These are phyloP conservation scores for Asparagopsis taxiformis DNA, from an alignment of 31 red algal species.

Conservation along the genomic window DNA sequence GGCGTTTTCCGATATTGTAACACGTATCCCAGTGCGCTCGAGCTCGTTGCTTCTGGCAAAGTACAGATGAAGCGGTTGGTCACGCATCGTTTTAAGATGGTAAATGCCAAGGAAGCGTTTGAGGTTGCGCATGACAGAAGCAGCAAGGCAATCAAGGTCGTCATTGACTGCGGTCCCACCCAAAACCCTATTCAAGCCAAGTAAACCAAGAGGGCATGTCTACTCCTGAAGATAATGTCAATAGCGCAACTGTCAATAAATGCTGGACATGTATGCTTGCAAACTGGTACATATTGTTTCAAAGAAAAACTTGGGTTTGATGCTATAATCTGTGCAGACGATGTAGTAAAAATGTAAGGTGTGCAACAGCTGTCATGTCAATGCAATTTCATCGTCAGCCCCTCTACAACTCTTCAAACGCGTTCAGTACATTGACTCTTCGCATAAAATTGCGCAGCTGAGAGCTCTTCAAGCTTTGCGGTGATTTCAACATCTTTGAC, in stretches of 20 bases:
- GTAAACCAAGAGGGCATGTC: neutral
- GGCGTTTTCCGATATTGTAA: constrained; percentile 90
- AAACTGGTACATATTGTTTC: too few species aligned
- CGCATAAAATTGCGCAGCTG: constrained; percentile 69
- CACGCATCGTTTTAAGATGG: constrained; percentile 81
- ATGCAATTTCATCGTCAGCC: too few species aligned
- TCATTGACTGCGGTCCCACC: constrained; percentile 66
- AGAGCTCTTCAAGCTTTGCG: constrained; percentile 29
- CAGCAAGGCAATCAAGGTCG: constrained; percentile 78
- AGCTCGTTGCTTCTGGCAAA: constrained; percentile 52
- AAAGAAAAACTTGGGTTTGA: too few species aligned
- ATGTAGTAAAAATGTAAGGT: too few species aligned
- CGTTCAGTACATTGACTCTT: constrained; percentile 69
- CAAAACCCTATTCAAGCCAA: neutral
- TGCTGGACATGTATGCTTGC: too few species aligned
- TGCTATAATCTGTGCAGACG: too few species aligned
- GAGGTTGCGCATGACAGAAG: constrained; percentile 41
- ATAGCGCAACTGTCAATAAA: too few species aligned
- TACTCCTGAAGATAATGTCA: too few species aligned
- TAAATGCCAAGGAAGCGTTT: constrained; percentile 71
- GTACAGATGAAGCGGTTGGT: constrained; percentile 68
- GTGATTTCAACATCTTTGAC: constrained; percentile 41
- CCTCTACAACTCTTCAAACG: constrained; percentile 26
- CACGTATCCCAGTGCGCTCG: constrained; percentile 67
- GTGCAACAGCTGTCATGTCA: too few species aligned